Evolutionary conservation across 352 stramenopile species (phyloP).

Genomic region (Globisporangium radiosum): DNA sequence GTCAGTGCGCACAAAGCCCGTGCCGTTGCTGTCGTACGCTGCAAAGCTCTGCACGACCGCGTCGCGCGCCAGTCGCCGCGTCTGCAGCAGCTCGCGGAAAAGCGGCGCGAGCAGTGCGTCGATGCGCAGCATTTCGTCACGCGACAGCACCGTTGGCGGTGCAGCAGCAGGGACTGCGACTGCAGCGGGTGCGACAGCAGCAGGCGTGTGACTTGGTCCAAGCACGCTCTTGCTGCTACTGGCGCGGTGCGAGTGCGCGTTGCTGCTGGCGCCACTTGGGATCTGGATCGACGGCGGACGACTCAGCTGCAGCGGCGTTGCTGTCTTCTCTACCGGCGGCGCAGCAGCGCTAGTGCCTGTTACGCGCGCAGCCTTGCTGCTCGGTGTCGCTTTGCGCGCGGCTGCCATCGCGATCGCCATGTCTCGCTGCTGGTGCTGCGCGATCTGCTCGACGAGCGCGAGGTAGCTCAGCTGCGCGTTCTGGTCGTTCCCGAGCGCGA

Average conservation of each 20-base stretch:
- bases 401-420: background rate
- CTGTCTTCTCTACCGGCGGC: no score
- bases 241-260: background rate
- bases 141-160: conserved; percentile 10
- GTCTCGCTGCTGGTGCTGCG: conserved; percentile 20
- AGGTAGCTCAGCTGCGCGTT: conserved; percentile 47
- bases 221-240: background rate
- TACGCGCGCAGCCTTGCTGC: background rate
- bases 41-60: conserved; percentile 36
- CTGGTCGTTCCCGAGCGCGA: conserved; percentile 31
- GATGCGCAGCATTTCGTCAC: conserved; percentile 36
- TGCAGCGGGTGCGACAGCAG: background rate
- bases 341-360: no score
- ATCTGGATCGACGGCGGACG: conserved; percentile 4
- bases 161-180: no score
- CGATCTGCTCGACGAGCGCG: conserved; percentile 40
- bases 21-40: conserved; percentile 49
- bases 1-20: conserved; percentile 58
- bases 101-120: conserved; percentile 39
- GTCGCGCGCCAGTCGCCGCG: conserved; percentile 22
- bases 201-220: background rate
- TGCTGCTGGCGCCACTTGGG: background rate
- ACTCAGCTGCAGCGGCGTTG: background rate
- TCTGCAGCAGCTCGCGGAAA: conserved; percentile 44
- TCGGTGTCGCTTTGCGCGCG: background rate